Evolutionary conservation across 148 eudicot genomes (phyloP), one percentile per base, ranked within the genome.

Genomic region (Nepenthes gracilis): DNA sequence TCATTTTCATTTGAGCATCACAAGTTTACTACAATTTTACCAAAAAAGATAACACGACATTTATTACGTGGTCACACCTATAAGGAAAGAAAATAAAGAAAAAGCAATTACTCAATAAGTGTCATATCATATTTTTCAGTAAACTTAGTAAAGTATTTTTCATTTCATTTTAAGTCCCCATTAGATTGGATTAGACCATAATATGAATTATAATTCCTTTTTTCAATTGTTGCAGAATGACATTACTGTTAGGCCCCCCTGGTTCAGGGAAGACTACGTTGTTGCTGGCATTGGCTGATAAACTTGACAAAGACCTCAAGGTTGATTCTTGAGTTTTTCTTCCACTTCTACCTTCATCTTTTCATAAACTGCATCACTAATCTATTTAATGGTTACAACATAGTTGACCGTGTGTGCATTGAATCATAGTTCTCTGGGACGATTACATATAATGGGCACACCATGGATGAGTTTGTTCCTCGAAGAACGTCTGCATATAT

Each of bases 201-300:
- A 49, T n/a, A 62, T 35, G 32, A 3, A 14, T 48, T 2, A 33
- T 11, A 14, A 0, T 61, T 14, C 2, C 36, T 32, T 49, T 49
- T 8, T 8, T 6, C 12, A 33, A 13, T 49, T 2, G 5, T 63
- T 67, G 68, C 80, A 88, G 96, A 70, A 71, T 88, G 89, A 80
- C 96, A 40, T 73, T 91, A 64, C 85, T 89, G 51, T 70, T 86
- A 61, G 97, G 97, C 6, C 97, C 95, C 14, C 97, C 97, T 23
- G 78, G 85, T 35, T 87, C 96, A 3, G 97, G 97, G 13, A 91
- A 91, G 70, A 91, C 96, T 0, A 78, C 97, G 10, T 67, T 91
- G 71, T 68, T 91, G 57, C 70, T 81, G 34, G 87, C 96, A 37
- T 77, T 91, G 75, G 97, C 97, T 10, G 96, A 96, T 58, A 87